phyloP scores from a whole-genome alignment of 305 asterid genomes.

The Fraxinus angustifolia region DNA sequence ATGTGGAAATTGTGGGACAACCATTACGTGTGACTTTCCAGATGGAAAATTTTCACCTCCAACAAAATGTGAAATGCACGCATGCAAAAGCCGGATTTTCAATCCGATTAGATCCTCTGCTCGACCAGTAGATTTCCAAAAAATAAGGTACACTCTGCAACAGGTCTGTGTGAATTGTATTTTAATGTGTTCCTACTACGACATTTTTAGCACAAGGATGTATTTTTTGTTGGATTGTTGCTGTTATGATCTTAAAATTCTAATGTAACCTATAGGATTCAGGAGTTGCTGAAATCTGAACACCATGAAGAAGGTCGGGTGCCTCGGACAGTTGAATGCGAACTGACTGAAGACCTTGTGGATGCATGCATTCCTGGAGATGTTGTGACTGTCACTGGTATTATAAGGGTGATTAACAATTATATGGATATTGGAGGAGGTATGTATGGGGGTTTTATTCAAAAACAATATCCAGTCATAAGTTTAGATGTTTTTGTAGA shows the following conservation, averaged over 20 bases:
- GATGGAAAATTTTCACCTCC: slow-evolving; percentile 97
- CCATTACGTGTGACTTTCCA: slow-evolving; percentile 61
- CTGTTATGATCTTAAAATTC: slow-evolving; percentile 3
- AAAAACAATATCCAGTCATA: slow-evolving; percentile 17
- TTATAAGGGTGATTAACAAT: slow-evolving; percentile 84
- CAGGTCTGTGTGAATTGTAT: slow-evolving; percentile 1
- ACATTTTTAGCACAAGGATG: slow-evolving; percentile 10
- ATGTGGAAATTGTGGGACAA: slow-evolving; percentile 81
- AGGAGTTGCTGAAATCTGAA: slow-evolving; percentile 85
- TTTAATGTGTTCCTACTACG: slow-evolving; percentile 1
- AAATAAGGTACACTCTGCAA: slow-evolving; percentile 59
- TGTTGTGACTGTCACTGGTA: slow-evolving; percentile 85
- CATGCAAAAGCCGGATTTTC: slow-evolving; percentile 85
- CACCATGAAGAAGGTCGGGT: slow-evolving; percentile 67
- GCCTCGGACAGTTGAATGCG: slow-evolving; percentile 96
- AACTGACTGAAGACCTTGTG: slow-evolving; percentile 87
- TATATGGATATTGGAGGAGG: slow-evolving; percentile 99
- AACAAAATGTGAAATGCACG: slow-evolving; percentile 64
- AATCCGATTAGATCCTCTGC: slow-evolving; percentile 78
- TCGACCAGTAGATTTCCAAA: slow-evolving; percentile 74
- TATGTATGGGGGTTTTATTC: slow-evolving; percentile 32
- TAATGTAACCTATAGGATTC: slow-evolving; percentile 52
- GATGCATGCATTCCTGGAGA: slow-evolving; percentile 99
- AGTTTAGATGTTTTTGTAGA: slow-evolving; percentile 1
- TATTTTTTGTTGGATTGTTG: slow-evolving; percentile 3